Evolutionary conservation across 805 yeast species (phyloP), one percentile per base, ranked within the genome.

Genomic region (Dipodascus albidus): DNA sequence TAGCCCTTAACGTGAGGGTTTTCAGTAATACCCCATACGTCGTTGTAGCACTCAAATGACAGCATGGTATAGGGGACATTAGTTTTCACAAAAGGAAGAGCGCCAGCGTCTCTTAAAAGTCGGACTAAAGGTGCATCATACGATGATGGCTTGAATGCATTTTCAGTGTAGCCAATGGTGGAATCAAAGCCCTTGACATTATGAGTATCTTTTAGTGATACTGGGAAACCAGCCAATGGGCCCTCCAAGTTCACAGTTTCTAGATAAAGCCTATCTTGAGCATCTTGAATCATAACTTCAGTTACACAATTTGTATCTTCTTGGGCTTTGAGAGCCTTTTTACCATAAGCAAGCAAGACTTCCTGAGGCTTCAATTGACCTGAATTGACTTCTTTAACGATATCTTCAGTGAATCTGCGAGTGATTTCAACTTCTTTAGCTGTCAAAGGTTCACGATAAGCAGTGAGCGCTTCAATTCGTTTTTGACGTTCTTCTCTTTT

Each of bases 241-340:
- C 82, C 82, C 54, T 75, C 67, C n/a, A 81, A 81, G 52, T 77
- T 71, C 50, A 71, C 70, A 17, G 70, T 65, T 57, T 74, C 73
- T 14, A 38, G n/a, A 14, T 38, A 38, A 1, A 78, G 79, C 68
- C 83, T 87, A 57, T 81, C 70, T 60, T 75, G 78, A n/a, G 85
- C 90, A 57, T 81, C 86, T 47, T 78, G 74, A 59, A 83, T 75
- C 66, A 85, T 72, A 53, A 85, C 72, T 54, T 82, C 84, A 67
- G 82, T 73, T 31, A 79, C 72, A 61, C 80, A 75, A 57, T 80
- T 77, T 55, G 83, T 78, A 60, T 80, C 74, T 59, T 79, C 81
- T 56, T 86, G 87, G 2, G 83, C 80, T 53, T 79, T 71, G 17
- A 81, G 73, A 1, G 89, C 83, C 54, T 81, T 71, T 60, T 81